Conservation (phyloP, 345 rosid genomes). For the Brassica nigra region DNA sequence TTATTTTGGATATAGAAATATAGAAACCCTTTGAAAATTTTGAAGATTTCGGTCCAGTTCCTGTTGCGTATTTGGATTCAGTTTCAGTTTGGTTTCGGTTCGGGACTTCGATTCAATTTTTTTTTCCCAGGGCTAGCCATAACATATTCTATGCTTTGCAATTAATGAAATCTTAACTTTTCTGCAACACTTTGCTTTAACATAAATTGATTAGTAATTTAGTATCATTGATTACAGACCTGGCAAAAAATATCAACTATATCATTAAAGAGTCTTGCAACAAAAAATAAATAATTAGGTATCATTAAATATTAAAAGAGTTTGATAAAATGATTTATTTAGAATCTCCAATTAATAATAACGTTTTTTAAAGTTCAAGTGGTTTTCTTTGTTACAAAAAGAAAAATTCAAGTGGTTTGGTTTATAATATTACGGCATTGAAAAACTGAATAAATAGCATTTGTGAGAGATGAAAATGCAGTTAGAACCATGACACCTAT, state of each 20-base stretch:
- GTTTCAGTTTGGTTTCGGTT: too few relatives aligned
- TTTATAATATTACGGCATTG: neutral
- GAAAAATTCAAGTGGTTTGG: neutral
- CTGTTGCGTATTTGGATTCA: too few relatives aligned
- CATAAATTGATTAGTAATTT: neutral
- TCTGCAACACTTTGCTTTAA: neutral
- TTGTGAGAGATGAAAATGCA: neutral
- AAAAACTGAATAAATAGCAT: neutral
- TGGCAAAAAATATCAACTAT: slow-evolving; percentile 6
- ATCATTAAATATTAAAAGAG: neutral
- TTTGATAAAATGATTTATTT: neutral
- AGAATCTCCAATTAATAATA: too few relatives aligned
- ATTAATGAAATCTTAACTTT: neutral
- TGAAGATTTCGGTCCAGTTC: too few relatives aligned
- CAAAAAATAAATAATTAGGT: neutral
- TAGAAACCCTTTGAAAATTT: too few relatives aligned
- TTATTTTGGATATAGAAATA: too few relatives aligned
- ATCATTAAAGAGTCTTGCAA: slow-evolving; percentile 13
- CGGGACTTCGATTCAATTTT: too few relatives aligned
- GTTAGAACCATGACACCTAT: neutral
- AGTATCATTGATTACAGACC: neutral
- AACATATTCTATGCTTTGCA: neutral
- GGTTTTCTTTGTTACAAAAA: too few relatives aligned
- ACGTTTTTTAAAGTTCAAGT: too few relatives aligned
- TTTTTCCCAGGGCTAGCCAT: neutral